Evolutionary conservation across 129 eudicot species (phyloP).

Genomic region (Artemisia tridentata): DNA sequence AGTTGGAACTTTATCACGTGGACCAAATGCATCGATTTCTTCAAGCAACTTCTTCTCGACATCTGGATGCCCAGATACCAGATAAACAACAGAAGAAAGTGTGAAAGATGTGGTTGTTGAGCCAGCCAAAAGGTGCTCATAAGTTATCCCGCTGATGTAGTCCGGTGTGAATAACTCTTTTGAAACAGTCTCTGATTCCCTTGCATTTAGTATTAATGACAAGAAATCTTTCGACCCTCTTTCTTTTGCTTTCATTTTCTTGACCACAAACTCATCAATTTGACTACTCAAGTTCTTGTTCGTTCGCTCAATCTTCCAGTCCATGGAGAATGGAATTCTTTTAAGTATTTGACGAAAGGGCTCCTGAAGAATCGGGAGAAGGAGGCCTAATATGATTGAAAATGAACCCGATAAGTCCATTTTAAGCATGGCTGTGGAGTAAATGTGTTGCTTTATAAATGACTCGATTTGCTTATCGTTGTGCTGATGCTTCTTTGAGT

Average conservation of each 20-base stretch:
- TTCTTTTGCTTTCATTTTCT: constrained; percentile 42
- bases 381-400: constrained; percentile 79
- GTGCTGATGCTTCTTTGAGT: constrained; percentile 31
- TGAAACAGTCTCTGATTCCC: constrained; percentile 53
- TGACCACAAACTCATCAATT: constrained; percentile 59
- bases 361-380: constrained; percentile 81
- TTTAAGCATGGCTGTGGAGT: constrained; percentile 80
- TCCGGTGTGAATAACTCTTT: constrained; percentile 63
- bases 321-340: constrained; percentile 86
- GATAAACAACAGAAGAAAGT: constrained; percentile 58
- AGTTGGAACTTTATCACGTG: constrained; percentile 54
- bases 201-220: constrained; percentile 72
- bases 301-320: constrained; percentile 71
- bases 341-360: constrained; percentile 82
- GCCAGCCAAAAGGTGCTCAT: constrained; percentile 92
- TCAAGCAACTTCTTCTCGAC: constrained; percentile 77
- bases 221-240: constrained; percentile 62
- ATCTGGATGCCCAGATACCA: constrained; percentile 71
- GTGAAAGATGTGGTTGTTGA: constrained; percentile 94
- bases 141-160: constrained; percentile 74
- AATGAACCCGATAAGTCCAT: constrained; percentile 92
- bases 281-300: constrained; percentile 55
- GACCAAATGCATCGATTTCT: constrained; percentile 82
- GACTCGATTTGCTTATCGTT: constrained; percentile 48
- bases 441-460: constrained; percentile 78